Conservation (phyloP, 1,284 basidiomycete genomes). For the Boletus sp. region DNA sequence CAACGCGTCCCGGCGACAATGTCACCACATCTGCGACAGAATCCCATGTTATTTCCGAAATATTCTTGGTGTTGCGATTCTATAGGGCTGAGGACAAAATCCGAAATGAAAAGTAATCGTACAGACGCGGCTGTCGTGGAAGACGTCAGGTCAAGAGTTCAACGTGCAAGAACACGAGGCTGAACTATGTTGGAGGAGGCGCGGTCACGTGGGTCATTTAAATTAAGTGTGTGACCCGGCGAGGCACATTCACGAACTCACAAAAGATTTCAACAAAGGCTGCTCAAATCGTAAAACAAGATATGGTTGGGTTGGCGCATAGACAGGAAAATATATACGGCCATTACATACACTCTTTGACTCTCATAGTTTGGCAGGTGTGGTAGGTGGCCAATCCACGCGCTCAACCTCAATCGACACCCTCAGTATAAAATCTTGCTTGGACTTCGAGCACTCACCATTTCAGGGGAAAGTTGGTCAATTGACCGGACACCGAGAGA, state of each 20-base stretch:
- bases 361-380: slow-evolving; percentile 21
- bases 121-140: slow-evolving; percentile 3
- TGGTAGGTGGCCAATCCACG: slow-evolving; percentile 61
- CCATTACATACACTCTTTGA: background rate
- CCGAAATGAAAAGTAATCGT: background rate
- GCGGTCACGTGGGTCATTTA: slow-evolving; percentile 27
- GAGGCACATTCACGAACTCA: background rate
- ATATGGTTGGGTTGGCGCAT: background rate
- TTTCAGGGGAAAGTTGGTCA: slow-evolving; percentile 71
- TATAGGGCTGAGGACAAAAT: background rate
- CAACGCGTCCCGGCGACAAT: slow-evolving; percentile 68
- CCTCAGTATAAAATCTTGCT: slow-evolving; percentile 43
- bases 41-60: slow-evolving; percentile 53
- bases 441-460: slow-evolving; percentile 49
- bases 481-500: slow-evolving; percentile 75
- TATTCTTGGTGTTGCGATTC: background rate
- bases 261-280: background rate
- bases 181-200: background rate
- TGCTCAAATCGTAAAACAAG: background rate
- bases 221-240: background rate
- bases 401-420: slow-evolving; percentile 61
- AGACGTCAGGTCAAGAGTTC: background rate
- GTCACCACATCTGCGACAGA: slow-evolving; percentile 77
- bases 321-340: background rate
- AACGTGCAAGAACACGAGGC: slow-evolving; percentile 15